These are phyloP conservation scores for Nigrospora sphaerica DNA, from an alignment of 2,329 filamentous ascomycete genomes.

Conservation along the genomic window DNA sequence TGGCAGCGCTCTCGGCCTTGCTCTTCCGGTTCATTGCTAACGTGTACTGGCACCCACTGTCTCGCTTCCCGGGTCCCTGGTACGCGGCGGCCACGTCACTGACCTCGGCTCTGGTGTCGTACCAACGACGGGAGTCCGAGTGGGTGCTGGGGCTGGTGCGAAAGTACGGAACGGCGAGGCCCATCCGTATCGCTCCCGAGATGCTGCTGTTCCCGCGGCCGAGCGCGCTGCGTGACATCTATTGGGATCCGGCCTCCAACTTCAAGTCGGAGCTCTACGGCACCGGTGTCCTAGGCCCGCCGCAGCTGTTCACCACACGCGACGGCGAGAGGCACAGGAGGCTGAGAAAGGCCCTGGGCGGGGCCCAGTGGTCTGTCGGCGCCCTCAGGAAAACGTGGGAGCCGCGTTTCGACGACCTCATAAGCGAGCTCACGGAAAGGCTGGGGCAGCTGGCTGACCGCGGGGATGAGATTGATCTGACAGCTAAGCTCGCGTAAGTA, in stretches of 20 bases:
- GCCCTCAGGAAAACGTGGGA: constrained; percentile 30
- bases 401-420: constrained; percentile 23
- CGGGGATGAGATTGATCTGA: constrained; percentile 17
- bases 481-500: constrained; percentile 23
- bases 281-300: constrained; percentile 25
- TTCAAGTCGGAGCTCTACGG: constrained; percentile 24
- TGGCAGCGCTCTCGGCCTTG: neutral
- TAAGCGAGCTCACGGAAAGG: constrained; percentile 22
- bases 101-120: constrained; percentile 9
- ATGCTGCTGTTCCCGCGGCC: constrained; percentile 27
- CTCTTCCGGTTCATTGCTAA: constrained; percentile 5
- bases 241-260: constrained; percentile 28
- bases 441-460: constrained; percentile 19
- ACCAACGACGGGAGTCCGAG: constrained; percentile 10
- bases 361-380: constrained; percentile 24
- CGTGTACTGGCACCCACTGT: constrained; percentile 12
- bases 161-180: constrained; percentile 17
- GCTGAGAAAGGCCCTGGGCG: constrained; percentile 26
- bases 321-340: constrained; percentile 24
- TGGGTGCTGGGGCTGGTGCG: constrained; percentile 12
- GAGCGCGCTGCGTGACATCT: constrained; percentile 29
- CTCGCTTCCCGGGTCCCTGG: constrained; percentile 12
- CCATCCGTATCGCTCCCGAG: constrained; percentile 28
- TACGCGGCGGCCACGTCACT: constrained; percentile 14
- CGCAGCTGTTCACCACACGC: constrained; percentile 19